These are phyloP conservation scores for Salix arbutifolia DNA, from an alignment of 345 rosid genomes.

Conservation along the genomic window DNA sequence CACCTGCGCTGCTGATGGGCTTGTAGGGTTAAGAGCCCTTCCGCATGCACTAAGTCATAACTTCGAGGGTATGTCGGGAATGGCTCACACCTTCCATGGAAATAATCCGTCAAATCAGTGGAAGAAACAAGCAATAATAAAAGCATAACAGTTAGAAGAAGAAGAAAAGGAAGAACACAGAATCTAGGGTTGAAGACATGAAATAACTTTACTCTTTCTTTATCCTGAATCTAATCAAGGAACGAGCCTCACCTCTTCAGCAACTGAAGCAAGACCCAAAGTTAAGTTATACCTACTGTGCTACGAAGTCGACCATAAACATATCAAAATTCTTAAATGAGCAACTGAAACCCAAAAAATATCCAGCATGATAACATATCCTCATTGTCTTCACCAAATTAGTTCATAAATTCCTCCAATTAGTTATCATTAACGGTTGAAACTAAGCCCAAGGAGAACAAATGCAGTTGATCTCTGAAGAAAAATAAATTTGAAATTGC, in stretches of 20 bases:
- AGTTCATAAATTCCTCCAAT: not conserved
- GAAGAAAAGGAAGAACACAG: not conserved
- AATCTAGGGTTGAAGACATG: not conserved
- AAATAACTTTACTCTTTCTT: not conserved
- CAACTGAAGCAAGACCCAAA: not conserved
- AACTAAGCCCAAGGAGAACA: not conserved
- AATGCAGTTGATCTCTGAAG: not conserved
- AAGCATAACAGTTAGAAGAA: not conserved
- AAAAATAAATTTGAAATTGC: not conserved
- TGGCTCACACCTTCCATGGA: slow-evolving; percentile 74
- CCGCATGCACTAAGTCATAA: slow-evolving; percentile 89
- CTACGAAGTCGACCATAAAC: not conserved
- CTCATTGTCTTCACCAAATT: not conserved
- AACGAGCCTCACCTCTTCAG: not conserved
- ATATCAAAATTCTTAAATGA: not conserved
- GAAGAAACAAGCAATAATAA: not conserved
- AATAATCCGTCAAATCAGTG: not conserved
- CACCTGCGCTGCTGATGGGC: slow-evolving; percentile 45
- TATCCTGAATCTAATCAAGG: not conserved
- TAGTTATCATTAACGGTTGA: not conserved
- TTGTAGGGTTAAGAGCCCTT: slow-evolving; percentile 70
- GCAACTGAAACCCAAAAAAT: not conserved
- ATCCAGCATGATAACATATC: not conserved
- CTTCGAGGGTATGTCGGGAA: slow-evolving; percentile 94
- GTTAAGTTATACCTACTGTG: not conserved